Percentiles rank a stretch among this genome's conserved stretches.
These are phyloP conservation scores for Cryptosporidium xiaoi DNA, from an alignment of 169 alveolate genomes.

Conservation along the genomic window DNA sequence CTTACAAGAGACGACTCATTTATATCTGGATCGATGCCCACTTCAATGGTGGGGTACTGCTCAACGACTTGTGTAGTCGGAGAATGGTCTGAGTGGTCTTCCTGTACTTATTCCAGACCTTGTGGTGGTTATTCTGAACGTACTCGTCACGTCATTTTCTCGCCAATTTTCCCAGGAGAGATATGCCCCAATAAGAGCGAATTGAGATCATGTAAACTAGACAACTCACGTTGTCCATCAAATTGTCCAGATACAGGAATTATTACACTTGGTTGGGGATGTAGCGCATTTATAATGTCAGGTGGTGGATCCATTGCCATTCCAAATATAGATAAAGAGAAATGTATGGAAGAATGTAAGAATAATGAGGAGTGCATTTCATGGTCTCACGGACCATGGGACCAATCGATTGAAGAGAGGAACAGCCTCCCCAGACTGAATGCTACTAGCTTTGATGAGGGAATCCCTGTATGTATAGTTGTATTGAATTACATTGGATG, in stretches of 20 bases:
- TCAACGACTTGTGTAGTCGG: conserved; percentile 72
- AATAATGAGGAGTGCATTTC: conserved; percentile 31
- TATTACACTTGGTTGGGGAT: conserved; percentile 71
- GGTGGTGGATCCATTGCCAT: conserved; percentile 62
- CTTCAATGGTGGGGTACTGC: conserved; percentile 68
- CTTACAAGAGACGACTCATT: conserved; percentile 61
- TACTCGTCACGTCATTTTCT: conserved; percentile 28
- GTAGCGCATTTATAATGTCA: conserved; percentile 50
- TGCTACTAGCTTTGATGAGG: conserved; percentile 37
- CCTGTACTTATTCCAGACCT: conserved; percentile 36
- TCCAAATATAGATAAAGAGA: conserved; percentile 39
- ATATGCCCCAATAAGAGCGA: conserved; percentile 63
- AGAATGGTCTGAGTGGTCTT: conserved; percentile 68
- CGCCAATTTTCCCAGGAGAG: conserved; percentile 69
- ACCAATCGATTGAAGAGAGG: conserved; percentile 54
- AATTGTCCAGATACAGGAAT: conserved; percentile 67
- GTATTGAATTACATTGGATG: conserved; percentile 56
- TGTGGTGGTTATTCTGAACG: conserved; percentile 75
- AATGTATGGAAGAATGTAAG: conserved; percentile 44
- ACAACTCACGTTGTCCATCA: conserved; percentile 40
- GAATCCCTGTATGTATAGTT: conserved; percentile 32
- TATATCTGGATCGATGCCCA: conserved; percentile 64
- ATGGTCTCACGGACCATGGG: conserved; percentile 72
- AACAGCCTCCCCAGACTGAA: conserved; percentile 37
- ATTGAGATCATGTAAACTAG: conserved; percentile 52